phyloP scores from a whole-genome alignment of 2,329 filamentous ascomycete species.

The Cordyceps cateniannulata region DNA sequence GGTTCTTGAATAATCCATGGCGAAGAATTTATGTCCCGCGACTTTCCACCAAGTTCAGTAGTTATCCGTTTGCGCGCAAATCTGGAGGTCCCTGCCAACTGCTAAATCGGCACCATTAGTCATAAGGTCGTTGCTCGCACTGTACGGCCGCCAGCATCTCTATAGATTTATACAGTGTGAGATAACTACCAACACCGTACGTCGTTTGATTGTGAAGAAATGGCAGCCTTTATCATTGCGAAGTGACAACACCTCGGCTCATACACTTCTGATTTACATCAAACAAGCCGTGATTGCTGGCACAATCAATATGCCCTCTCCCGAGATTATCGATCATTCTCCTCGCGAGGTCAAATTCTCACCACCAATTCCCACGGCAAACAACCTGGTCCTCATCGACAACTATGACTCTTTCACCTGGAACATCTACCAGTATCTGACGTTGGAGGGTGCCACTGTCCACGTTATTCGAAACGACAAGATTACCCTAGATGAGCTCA shows the following conservation, averaged over 20 bases:
- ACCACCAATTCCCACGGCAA: slow-evolving; percentile 67
- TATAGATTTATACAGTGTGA: background rate
- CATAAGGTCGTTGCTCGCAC: background rate
- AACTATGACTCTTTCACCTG: slow-evolving; percentile 99
- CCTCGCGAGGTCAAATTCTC: slow-evolving; percentile 75
- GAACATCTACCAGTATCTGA: slow-evolving; percentile 98
- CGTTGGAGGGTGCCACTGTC: slow-evolving; percentile 88
- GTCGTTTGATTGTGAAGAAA: background rate
- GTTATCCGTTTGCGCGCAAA: background rate
- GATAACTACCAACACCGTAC: background rate
- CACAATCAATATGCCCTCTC: slow-evolving; percentile 38
- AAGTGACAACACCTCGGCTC: background rate
- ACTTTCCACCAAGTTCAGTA: no score
- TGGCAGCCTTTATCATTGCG: background rate
- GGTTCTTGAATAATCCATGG: no score
- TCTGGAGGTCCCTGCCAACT: background rate
- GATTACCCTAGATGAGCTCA: slow-evolving; percentile 76
- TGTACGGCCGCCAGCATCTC: background rate
- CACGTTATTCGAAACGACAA: slow-evolving; percentile 91
- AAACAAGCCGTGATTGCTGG: background rate
- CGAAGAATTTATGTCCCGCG: no score
- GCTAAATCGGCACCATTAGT: slow-evolving; percentile 2
- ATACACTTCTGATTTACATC: background rate
- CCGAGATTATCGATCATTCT: slow-evolving; percentile 67
- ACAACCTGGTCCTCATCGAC: slow-evolving; percentile 91